Evolutionary conservation across 352 stramenopile genomes (phyloP).

Genomic region (Peronospora farinosa): DNA sequence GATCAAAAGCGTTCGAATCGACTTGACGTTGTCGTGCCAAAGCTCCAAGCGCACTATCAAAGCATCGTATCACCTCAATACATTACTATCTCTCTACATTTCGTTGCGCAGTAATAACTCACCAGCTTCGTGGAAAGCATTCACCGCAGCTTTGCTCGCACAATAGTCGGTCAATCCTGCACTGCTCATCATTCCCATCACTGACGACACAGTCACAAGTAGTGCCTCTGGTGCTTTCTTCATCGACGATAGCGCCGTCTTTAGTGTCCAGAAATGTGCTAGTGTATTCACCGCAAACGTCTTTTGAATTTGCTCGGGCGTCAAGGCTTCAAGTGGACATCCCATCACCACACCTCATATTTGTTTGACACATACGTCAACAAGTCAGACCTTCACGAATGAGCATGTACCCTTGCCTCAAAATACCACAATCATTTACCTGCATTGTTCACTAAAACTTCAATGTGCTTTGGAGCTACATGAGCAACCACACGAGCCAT

Average conservation of each 20-base stretch:
- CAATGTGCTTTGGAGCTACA: conserved; percentile 40
- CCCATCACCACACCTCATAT: conserved; percentile 42
- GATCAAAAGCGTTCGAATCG: conserved; percentile 66
- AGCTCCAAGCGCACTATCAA: conserved; percentile 68
- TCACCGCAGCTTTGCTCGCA: conserved; percentile 66
- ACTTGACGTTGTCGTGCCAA: conserved; percentile 42
- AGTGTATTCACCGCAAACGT: conserved; percentile 62
- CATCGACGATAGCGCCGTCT: conserved; percentile 58
- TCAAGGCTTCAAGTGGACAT: conserved; percentile 34
- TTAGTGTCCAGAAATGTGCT: conserved; percentile 69
- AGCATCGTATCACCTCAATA: background rate
- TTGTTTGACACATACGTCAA: background rate
- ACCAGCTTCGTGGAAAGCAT: conserved; percentile 68
- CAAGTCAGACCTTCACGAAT: background rate
- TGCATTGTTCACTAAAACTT: conserved; percentile 58
- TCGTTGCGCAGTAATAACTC: background rate
- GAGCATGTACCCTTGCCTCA: background rate
- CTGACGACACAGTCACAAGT: conserved; percentile 69
- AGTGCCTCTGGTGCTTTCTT: conserved; percentile 40
- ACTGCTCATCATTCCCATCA: conserved; percentile 68
- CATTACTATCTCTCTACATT: background rate
- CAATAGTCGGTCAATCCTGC: conserved; percentile 70
- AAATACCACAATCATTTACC: conserved; percentile 11
- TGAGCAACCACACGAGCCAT: conserved; percentile 24
- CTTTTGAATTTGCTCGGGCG: conserved; percentile 35